Percentiles rank a stretch among this genome's conserved stretches.
phyloP scores from a whole-genome alignment of 2,329 filamentous ascomycete species.

The Aspergillus niger region DNA sequence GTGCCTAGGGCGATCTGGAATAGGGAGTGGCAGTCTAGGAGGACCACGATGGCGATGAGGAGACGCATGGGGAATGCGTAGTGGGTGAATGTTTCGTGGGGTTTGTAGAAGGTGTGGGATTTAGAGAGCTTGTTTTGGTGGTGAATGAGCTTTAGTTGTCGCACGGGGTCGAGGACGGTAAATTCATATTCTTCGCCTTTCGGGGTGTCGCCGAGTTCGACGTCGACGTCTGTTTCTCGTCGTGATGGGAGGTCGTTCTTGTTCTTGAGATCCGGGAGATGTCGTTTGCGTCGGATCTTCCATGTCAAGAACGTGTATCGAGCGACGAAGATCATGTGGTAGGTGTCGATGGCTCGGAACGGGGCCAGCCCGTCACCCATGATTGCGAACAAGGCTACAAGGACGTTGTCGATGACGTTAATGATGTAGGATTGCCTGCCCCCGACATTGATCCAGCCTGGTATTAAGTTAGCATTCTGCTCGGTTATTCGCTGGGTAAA shows the following conservation, averaged over 20 bases:
- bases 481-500: background rate
- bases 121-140: constrained; percentile 79
- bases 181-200: constrained; percentile 56
- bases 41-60: constrained; percentile 73
- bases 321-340: constrained; percentile 82
- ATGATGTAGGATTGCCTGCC: constrained; percentile 69
- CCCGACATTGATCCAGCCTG: constrained; percentile 79
- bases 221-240: constrained; percentile 46
- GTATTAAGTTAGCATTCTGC: background rate
- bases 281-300: constrained; percentile 63
- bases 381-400: constrained; percentile 70
- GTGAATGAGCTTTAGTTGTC: constrained; percentile 71
- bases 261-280: constrained; percentile 64
- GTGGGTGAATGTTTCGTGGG: constrained; percentile 81
- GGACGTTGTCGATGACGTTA: constrained; percentile 69
- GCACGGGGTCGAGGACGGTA: constrained; percentile 64
- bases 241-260: constrained; percentile 67
- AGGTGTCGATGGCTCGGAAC: constrained; percentile 78
- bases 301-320: constrained; percentile 70
- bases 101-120: constrained; percentile 86
- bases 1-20: constrained; percentile 79
- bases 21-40: constrained; percentile 77
- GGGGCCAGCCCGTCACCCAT: constrained; percentile 72
- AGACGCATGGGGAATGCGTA: constrained; percentile 74
- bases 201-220: constrained; percentile 46